Base-by-base conservation (phyloP, 2,329 filamentous ascomycete species). In the Teratosphaeria gauchensis region DNA sequence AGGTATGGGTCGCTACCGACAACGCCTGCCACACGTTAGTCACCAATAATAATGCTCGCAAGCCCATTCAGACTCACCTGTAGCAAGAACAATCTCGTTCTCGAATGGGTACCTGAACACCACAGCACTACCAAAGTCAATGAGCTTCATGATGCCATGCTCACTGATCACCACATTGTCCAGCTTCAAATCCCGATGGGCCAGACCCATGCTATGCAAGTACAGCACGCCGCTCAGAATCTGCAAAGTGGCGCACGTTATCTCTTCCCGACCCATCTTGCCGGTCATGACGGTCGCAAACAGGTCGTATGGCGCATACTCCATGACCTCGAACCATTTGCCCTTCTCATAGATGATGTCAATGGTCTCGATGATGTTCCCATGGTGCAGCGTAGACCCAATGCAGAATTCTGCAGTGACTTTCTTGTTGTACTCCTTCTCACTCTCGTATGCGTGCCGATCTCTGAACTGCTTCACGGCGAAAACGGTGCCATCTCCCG, bases 251-350 rank as follows among this genome's bases (percentile, higher is more conserved):
- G 87, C 87, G 74, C 94, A 99, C 3, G 86, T 86, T 61, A 97
- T 84, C 73, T 99, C 94, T 66, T 95, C 88, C 60, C 90, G 85
- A 48, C 84, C 84, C 94, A 99, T 99, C 75, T 91, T 95, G 38
- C 94, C 94, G 0, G 94, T 97, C 94, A 99, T 99, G 65, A 99
- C 94, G 64, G 95, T 96, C 12, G 94, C 94, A 72, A 99, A 99
- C 32, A 99, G 81, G 72, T 99, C 94, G 69, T 81, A 99, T 0
- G 94, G 94, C 11, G 92, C 94, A 70, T 95, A 99, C 71, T 99
- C 94, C 94, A 99, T 99, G 51, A 99, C 94, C 70, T 97, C 92
- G 69, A 91, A 99, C 90, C 94, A 99, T 64, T 88, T 91, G 55
- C 84, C 85, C 74, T 92, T 94, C 75, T 99, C 94, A 65, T 95